Evolutionary conservation across 139 green algal species (phyloP).

Genomic region (Ettlia oleoabundans): DNA sequence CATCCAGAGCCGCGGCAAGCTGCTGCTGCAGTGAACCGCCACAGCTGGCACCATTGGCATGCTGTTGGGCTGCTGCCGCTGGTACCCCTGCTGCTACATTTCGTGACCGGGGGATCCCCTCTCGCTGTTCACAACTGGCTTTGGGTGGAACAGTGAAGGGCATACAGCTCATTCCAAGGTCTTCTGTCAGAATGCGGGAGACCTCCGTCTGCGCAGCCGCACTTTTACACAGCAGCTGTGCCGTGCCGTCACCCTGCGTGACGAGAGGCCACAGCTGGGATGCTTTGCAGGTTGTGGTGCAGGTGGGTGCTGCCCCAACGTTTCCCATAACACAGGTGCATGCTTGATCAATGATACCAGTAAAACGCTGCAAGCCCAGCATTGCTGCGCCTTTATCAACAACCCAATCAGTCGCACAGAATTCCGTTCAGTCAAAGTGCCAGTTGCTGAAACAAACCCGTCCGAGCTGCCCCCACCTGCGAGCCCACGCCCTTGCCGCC

Average conservation of each 20-base stretch:
- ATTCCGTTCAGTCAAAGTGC: not conserved
- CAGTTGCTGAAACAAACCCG: not conserved
- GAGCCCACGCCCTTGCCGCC: conserved; percentile 81
- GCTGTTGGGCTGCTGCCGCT: not conserved
- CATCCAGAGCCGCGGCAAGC: not conserved
- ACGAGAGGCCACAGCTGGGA: no score
- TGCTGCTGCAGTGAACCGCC: not conserved
- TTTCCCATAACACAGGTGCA: no score
- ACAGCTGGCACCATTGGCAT: not conserved
- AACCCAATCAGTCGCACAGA: no score
- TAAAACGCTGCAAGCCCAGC: no score
- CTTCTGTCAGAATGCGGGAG: conserved; percentile 33
- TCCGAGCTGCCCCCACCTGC: conserved; percentile 9
- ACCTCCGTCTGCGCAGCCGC: conserved; percentile 50
- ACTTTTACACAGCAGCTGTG: conserved; percentile 70
- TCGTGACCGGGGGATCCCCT: no score
- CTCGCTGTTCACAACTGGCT: not conserved
- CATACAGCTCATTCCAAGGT: conserved; percentile 40
- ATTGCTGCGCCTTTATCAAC: no score
- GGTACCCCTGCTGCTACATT: not conserved
- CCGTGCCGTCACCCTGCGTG: conserved; percentile 73
- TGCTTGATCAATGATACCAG: no score
- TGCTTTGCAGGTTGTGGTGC: no score
- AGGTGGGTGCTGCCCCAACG: no score
- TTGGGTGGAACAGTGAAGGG: conserved; percentile 36